Base-by-base conservation (phyloP, 2,329 filamentous ascomycete genomes). In the Phialemoniopsis sp. region DNA sequence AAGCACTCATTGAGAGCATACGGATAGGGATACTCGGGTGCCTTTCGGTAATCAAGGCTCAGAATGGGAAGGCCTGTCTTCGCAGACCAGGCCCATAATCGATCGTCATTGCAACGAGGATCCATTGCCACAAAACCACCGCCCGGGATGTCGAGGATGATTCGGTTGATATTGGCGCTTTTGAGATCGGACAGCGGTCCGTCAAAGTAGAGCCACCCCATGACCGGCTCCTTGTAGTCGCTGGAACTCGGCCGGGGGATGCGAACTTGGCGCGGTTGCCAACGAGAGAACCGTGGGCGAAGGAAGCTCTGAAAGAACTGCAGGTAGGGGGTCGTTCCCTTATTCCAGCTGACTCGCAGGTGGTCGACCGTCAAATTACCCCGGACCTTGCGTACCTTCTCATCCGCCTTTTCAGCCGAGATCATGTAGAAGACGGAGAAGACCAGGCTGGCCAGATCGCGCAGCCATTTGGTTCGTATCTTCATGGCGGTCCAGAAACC, bases 401-500 rank as follows among this genome's bases (percentile, higher is more conserved):
- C 93, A 58, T 97, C 93, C 10, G 93, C 93, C 55, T 89, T 85
- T 62, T 97, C 91, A 1, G 93, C 89, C 13, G 90, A 89, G 39
- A 97, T 77, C 46, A 98, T 72, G 59, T 98, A 98, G 63, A 95
- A 98, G 10, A 85, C 58, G 1, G 87, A 87, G 62, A 96, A 97
- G 34, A 88, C 69, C 15, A 97, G 72, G 56, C 88, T 89, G 9
- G 86, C 79, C 13, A 95, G 57, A 58, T 97, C 90, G 30, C 89
- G 76, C 32, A 95, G 51, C 80, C 87, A 90, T 53, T 86, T 89
- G 38, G 59, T 59, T 35, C 78, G 79, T 47, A 98, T 90, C 53
- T 82, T 85, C 93, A 98, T 98, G 28, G 93, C 93, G 0, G 89
- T 95, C 93, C 93, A 98, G 62, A 96, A 98, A 2, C 93, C 93